Evolutionary conservation across 805 yeast species (phyloP), one percentile per base, ranked within the genome.

Genomic region (Myxozyma melibiosi): DNA sequence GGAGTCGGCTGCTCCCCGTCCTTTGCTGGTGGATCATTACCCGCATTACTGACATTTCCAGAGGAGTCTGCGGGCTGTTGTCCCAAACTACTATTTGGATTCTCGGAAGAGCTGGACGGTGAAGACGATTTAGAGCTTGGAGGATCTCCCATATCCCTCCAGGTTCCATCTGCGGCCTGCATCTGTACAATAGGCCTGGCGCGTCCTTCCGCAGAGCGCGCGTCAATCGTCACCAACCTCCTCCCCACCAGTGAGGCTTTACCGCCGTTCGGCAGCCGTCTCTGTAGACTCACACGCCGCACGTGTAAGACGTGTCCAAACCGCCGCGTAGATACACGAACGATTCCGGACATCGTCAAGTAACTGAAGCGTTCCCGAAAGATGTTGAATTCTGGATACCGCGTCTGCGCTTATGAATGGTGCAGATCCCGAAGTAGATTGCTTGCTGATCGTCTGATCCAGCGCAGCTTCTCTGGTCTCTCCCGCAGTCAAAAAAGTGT

Each of bases 121-220:
- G 27, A 11, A 11, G 42, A 11, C n/a, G 24, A 11, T 3, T 30
- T 16, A n/a, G 44, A 16, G n/a, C 28, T 40, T 13, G 3, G 44
- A 5, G 44, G 42, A 22, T 41, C 45, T 25, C 27, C 39, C 49
- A 49, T 49, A 39, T 49, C 53, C 20, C 20, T 38, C 54, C 54
- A 50, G 8, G 54, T 50, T 3, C 54, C 54, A n/a, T 50, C 54
- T 5, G 46, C 54, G 20, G 54, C 46, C 38, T 50, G 54, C 47
- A 50, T 41, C 39, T 50, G 54, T 18, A 50, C 39, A 3, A 37
- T 22, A 4, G 33, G 40, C 31, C 35, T 41, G 11, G 31, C 7
- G 7, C 52, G 43, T 14, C 35, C 39, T 24, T 14, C 24, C 16
- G 7, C 4, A 14, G 18, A 22, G 9, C 31, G 20, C 2, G 35